Conservation (phyloP, 441 rosid species). For the Erodium texanum region DNA sequence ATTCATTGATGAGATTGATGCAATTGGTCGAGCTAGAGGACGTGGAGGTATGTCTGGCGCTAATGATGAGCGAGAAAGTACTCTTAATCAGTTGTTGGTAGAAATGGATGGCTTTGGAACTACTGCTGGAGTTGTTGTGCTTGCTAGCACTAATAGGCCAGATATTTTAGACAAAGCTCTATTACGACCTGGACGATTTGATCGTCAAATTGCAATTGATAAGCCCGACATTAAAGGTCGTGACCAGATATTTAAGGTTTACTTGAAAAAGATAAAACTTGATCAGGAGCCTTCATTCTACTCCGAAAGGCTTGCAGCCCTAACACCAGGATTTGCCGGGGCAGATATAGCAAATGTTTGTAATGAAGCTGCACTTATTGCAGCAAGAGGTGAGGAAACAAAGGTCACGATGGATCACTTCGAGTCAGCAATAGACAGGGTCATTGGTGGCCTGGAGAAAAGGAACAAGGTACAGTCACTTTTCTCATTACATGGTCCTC, state of each 20-base stretch:
- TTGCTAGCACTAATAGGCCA: slow-evolving; percentile 73
- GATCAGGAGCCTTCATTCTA: slow-evolving; percentile 49
- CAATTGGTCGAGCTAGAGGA: slow-evolving; percentile 78
- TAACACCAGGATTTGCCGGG: slow-evolving; percentile 73
- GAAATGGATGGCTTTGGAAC: slow-evolving; percentile 81
- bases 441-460: slow-evolving; percentile 75
- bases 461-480: slow-evolving; percentile 40
- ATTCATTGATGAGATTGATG: slow-evolving; percentile 70
- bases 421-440: slow-evolving; percentile 65
- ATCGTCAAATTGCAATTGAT: slow-evolving; percentile 57
- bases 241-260: slow-evolving; percentile 58
- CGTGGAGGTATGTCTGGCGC: slow-evolving; percentile 58
- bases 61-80: slow-evolving; percentile 71
- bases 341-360: slow-evolving; percentile 71
- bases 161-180: slow-evolving; percentile 69
- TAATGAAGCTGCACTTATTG: slow-evolving; percentile 68
- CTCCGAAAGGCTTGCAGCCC: slow-evolving; percentile 68
- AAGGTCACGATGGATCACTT: slow-evolving; percentile 53
- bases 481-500: no score
- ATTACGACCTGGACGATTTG: slow-evolving; percentile 63
- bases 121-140: slow-evolving; percentile 64
- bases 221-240: slow-evolving; percentile 73
- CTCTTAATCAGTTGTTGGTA: slow-evolving; percentile 54
- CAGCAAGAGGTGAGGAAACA: slow-evolving; percentile 41
- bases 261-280: slow-evolving; percentile 52